phyloP scores from a whole-genome alignment of 257 asterid species.

The Eucommia ulmoides region DNA sequence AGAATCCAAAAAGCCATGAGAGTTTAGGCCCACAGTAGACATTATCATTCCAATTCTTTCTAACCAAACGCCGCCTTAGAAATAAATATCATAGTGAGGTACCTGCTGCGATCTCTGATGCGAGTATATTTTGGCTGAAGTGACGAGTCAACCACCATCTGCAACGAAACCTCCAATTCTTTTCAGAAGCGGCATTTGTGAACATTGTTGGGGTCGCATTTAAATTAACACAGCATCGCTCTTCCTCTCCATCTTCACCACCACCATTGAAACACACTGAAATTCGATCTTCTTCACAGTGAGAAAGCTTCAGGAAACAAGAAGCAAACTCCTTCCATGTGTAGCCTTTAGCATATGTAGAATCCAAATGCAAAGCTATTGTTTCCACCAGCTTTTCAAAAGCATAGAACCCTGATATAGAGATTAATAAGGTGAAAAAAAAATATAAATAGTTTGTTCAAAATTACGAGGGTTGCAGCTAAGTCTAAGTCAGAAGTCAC shows the following conservation, averaged over 20 bases:
- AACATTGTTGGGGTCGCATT: conserved; percentile 49
- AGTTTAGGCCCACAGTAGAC: too few relatives aligned
- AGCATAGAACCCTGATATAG: too few relatives aligned
- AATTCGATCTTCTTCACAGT: conserved; percentile 47
- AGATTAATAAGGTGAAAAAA: too few relatives aligned
- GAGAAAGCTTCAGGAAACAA: conserved; percentile 50
- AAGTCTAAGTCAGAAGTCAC: too few relatives aligned
- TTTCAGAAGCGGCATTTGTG: conserved; percentile 26
- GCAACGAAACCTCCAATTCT: conserved; percentile 62
- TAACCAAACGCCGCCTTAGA: too few relatives aligned
- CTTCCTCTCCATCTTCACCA: conserved; percentile 13
- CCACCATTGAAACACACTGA: conserved; percentile 35
- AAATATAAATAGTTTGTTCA: too few relatives aligned
- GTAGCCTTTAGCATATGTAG: conserved; percentile 35
- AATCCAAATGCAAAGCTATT: conserved; percentile 79
- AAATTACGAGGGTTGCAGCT: too few relatives aligned
- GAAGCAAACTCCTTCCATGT: conserved; percentile 70
- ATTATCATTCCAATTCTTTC: too few relatives aligned
- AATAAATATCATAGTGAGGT: too few relatives aligned
- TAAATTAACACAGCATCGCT: conserved; percentile 11
- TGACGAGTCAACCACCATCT: conserved; percentile 86
- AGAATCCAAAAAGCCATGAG: too few relatives aligned
- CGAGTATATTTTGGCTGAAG: conserved; percentile 34
- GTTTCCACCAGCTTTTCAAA: conserved; percentile 53
- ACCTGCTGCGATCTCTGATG: conserved; percentile 18